Evolutionary conservation across 106 monocot species (phyloP), one percentile per base, ranked within the genome.

Genomic region (Dendrobium catenatum): DNA sequence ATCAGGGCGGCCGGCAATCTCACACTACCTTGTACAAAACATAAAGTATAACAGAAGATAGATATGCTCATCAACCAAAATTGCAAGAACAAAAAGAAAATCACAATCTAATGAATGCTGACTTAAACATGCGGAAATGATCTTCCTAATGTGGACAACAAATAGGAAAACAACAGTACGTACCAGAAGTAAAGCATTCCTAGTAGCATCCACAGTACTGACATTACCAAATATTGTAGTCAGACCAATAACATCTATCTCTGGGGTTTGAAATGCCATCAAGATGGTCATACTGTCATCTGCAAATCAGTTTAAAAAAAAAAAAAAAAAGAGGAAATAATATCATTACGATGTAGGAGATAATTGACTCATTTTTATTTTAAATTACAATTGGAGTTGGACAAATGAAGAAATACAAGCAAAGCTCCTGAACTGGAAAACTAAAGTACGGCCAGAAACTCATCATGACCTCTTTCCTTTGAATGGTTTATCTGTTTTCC

Each of bases 251-350:
- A 98, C 80, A 31, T 98, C 89, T 15, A 98, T 77, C 40, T 89
- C 89, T 48, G 89, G 84, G 24, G 82, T 82, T 86, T 95, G 88
- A 75, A 98, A 91, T 44, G 98, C 98, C 98, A 98, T 98, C 80
- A 98, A 80, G 37, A 98, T 98, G 1, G 98, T 44, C 89, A 98
- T 95, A 86, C 92, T 94, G 80, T 98, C 98, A 91, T 98, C 98
- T 98, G 85, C n/a, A 84, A 48, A 76, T 76, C 13, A 26, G 27
- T 37, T 37, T 37, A 37, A 37, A 37, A 37, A 37, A 37, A 37
- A 37, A 1, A 31, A 31, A 49, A 1, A 76, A 13, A 48, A 9
- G 5, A 70, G 37, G 4, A 15, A 74, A 24, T 76, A 76, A 76
- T 76, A 26, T 26, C 26, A 6, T n/a, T 49, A 13, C 9, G 9